A percentile compares a stretch with the other conserved stretches of the same genome.
Evolutionary conservation across 1,284 basidiomycete species (phyloP).

Genomic region (Heliocybe sulcata): DNA sequence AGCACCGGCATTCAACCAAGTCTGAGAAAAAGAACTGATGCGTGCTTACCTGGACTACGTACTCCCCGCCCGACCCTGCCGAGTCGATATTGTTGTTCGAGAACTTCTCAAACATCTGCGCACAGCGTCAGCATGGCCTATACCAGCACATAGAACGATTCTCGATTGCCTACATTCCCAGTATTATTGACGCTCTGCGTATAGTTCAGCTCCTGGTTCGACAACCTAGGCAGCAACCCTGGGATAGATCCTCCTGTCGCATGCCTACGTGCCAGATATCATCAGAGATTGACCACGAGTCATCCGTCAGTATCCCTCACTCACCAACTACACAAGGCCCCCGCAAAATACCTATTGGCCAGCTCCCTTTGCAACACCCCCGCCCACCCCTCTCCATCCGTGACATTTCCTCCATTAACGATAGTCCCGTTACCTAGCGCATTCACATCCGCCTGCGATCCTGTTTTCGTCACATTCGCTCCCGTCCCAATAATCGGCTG

Average conservation of each 20-base stretch:
- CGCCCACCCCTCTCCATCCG: conserved; percentile 60
- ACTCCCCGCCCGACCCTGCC: conserved; percentile 82
- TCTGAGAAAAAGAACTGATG: too few species aligned
- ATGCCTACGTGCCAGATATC: conserved; percentile 31
- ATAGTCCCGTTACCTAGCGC: conserved; percentile 52
- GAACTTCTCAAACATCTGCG: conserved; percentile 89
- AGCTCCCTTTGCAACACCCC: conserved; percentile 60
- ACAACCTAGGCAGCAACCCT: conserved; percentile 59
- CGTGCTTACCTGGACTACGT: conserved; percentile 60
- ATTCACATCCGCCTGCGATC: conserved; percentile 54
- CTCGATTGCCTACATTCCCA: too few species aligned
- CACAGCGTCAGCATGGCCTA: neutral
- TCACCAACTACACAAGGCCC: conserved; percentile 85
- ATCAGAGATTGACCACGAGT: neutral
- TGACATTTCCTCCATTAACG: conserved; percentile 67
- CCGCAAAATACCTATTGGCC: conserved; percentile 77
- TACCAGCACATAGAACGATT: too few species aligned
- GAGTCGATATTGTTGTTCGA: conserved; percentile 73
- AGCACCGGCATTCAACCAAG: too few species aligned
- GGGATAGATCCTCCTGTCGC: conserved; percentile 80
- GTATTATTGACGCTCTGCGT: conserved; percentile 63
- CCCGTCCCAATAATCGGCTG: conserved; percentile 48
- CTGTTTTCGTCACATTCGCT: conserved; percentile 45
- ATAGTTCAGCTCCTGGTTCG: conserved; percentile 67
- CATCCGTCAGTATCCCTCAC: conserved; percentile 18